Conservation (phyloP, 805 yeast species). For the Peterozyma toletana region DNA sequence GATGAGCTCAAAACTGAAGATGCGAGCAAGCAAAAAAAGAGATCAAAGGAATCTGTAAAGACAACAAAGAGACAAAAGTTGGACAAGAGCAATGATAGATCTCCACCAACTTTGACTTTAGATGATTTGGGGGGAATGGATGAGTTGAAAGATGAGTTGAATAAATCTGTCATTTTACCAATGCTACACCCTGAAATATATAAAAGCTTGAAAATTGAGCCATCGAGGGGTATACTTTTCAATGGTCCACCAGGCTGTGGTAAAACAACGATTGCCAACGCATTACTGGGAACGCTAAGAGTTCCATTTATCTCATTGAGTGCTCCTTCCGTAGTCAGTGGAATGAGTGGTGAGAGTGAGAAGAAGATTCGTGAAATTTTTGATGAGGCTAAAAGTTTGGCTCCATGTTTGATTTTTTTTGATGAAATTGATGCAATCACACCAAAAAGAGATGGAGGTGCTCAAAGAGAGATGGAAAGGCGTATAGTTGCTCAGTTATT, state of each 20-base stretch:
- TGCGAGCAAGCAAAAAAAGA: constrained; percentile 36
- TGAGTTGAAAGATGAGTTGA: constrained; percentile 71
- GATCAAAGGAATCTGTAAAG: constrained; percentile 35
- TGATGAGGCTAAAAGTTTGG: constrained; percentile 83
- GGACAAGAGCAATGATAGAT: constrained; percentile 40
- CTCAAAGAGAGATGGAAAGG: constrained; percentile 96
- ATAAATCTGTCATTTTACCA: constrained; percentile 90
- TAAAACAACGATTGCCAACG: constrained; percentile 93
- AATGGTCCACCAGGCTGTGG: constrained; percentile 99
- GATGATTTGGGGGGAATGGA: constrained; percentile 87
- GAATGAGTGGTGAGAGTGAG: constrained; percentile 99
- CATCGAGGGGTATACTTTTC: constrained; percentile 87
- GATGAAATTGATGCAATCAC: constrained; percentile 98
- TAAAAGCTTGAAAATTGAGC: constrained; percentile 81
- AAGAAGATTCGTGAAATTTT: constrained; percentile 88
- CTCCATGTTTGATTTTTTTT: constrained; percentile 89
- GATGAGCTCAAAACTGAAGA: constrained; percentile 9
- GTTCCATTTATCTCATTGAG: constrained; percentile 88
- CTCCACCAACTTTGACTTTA: constrained; percentile 63
- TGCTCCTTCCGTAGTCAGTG: constrained; percentile 95
- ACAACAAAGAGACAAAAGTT: constrained; percentile 20
- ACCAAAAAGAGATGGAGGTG: constrained; percentile 96
- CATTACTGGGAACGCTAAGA: constrained; percentile 88
- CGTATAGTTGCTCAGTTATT: constrained; percentile 93
- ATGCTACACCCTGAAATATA: constrained; percentile 91